Evolutionary conservation across 768 basidiomycete genomes (phyloP).

Genomic region (Amanita fuliginea): DNA sequence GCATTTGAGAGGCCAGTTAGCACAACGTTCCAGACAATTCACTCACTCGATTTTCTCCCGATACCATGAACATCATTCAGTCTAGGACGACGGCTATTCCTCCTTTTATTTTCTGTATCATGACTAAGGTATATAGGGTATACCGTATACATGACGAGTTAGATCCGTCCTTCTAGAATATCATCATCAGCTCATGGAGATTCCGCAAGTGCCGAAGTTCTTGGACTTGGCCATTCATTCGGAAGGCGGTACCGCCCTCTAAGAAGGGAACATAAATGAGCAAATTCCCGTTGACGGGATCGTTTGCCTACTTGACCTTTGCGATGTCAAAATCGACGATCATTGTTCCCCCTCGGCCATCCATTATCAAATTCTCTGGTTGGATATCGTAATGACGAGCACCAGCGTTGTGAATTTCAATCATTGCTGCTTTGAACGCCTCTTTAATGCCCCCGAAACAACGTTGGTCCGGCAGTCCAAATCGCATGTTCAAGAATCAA

Average conservation of each 20-base stretch:
- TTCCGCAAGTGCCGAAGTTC: background rate
- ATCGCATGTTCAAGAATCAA: no score
- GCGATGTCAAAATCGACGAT: slow-evolving; percentile 1
- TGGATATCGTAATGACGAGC: background rate
- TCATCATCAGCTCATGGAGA: background rate
- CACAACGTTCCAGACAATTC: no score
- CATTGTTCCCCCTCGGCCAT: background rate
- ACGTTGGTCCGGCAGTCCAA: no score
- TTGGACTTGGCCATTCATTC: background rate
- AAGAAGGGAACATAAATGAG: background rate
- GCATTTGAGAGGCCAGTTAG: no score
- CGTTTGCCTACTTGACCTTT: background rate
- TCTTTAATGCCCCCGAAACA: background rate
- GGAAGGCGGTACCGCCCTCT: background rate
- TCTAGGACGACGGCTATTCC: no score
- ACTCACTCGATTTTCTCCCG: no score
- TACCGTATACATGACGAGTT: background rate
- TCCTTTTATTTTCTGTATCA: no score
- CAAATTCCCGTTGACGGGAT: background rate
- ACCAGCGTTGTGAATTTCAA: background rate
- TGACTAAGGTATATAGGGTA: no score
- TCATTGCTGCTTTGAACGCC: background rate
- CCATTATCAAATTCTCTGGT: slow-evolving; percentile 2
- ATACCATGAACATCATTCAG: no score
- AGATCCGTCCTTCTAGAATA: background rate